These are phyloP conservation scores for Crepidotus variabilis DNA, from an alignment of 768 basidiomycete species.

Conservation along the genomic window DNA sequence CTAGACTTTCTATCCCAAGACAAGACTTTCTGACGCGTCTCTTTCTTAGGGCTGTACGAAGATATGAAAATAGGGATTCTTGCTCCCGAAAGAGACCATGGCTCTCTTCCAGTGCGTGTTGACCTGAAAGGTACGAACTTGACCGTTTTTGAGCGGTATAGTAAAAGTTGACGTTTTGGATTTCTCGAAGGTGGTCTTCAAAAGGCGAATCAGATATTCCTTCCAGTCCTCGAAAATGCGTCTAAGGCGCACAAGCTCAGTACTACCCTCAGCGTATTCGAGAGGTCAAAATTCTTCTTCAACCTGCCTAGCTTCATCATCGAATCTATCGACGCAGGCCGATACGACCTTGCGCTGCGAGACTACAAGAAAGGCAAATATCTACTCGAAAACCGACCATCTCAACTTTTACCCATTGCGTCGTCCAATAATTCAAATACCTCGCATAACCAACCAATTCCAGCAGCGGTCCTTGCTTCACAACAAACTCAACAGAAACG, in stretches of 20 bases:
- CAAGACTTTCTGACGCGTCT: slow-evolving; percentile 7
- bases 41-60: slow-evolving; percentile 69
- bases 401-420: slow-evolving; percentile 69
- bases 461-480: slow-evolving; percentile 23
- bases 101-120: slow-evolving; percentile 74
- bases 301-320: slow-evolving; percentile 89
- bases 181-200: slow-evolving; percentile 66
- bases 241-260: slow-evolving; percentile 90
- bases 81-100: slow-evolving; percentile 71
- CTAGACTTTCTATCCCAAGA: no score
- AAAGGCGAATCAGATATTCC: slow-evolving; percentile 92
- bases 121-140: slow-evolving; percentile 66
- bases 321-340: slow-evolving; percentile 85
- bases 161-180: not conserved
- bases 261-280: slow-evolving; percentile 89
- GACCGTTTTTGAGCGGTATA: slow-evolving; percentile 15
- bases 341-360: slow-evolving; percentile 87
- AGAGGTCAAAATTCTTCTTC: slow-evolving; percentile 98
- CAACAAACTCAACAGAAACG: slow-evolving; percentile 80
- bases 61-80: slow-evolving; percentile 94
- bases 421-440: slow-evolving; percentile 49
- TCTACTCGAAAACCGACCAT: slow-evolving; percentile 84
- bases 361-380: slow-evolving; percentile 98
- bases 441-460: slow-evolving; percentile 22
- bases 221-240: slow-evolving; percentile 92